Evolutionary conservation across 208 protist species (phyloP), one percentile per base, ranked within the genome.

Genomic region (Acanthamoeba culbertsoni): DNA sequence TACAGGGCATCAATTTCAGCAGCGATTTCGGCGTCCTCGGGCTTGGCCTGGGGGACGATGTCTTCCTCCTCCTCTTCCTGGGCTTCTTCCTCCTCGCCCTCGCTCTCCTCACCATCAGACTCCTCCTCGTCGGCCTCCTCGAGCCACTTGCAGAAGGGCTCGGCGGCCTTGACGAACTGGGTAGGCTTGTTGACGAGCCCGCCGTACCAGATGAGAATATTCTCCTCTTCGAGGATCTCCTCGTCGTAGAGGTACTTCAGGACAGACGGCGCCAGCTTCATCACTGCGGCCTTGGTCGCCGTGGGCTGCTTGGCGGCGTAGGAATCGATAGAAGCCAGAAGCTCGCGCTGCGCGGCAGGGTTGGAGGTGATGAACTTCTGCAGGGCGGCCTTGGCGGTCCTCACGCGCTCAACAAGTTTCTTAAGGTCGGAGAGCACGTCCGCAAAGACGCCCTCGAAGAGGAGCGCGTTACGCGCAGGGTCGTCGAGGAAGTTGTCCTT

Each of bases 161-260:
- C 79, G 45, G 33, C 79, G 31, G 79, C 45, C 79, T 88, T 88
- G 79, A 46, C 53, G 31, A 57, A 88, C 31, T 31, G 28, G 45
- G 79, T 88, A 23, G 79, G 53, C 53, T 57, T 65, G 51, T 57
- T 55, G 79, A 88, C 53, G 68, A 77, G 68, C 12, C 45, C 53
- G n/a, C 79, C 79, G 45, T 88, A 88, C 79, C 79, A 88, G 79
- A 88, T 88, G 51, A 88, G 79, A 35, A 88, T 88, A 31, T 88
- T 88, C 45, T 88, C 79, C 79, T 88, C 79, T 2, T 88, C 79
- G 45, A 88, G 79, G 1, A 88, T n/a, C 79, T 88, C 79, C 51
- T 88, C 79, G 53, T 88, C 79, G 79, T 88, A 88, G 51, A 88
- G 53, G 53, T 62, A 88, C 53, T 88, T 88, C 7, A 88, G 79